phyloP scores from a whole-genome alignment of 1,284 basidiomycete species.

The Trichosporon sp. region DNA sequence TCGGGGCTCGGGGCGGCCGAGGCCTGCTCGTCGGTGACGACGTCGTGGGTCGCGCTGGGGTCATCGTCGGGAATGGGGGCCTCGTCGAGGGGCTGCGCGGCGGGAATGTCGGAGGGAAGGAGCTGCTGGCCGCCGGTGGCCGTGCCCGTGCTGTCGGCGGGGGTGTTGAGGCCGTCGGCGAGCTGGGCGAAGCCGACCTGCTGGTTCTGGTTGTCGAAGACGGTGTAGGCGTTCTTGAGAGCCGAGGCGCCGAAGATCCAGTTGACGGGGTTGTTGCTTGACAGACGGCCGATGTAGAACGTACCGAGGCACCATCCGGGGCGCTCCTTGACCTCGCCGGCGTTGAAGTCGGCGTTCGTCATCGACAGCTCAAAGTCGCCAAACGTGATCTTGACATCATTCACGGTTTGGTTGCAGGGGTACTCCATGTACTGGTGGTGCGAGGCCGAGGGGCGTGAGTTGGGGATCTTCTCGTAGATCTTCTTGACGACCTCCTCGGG shows the following conservation, averaged over 20 bases:
- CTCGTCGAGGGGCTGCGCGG: conserved; percentile 1
- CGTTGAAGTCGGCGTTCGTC: conserved; percentile 74
- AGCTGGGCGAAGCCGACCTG: conserved; percentile 77
- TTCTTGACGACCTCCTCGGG: conserved; percentile 66
- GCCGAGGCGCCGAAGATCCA: conserved; percentile 57
- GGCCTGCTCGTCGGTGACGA: conserved; percentile 12
- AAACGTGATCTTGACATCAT: conserved; percentile 69
- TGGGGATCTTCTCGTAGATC: conserved; percentile 77
- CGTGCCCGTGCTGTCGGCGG: not conserved
- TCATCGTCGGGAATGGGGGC: not conserved
- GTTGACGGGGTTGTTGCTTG: conserved; percentile 48
- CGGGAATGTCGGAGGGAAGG: conserved; percentile 1
- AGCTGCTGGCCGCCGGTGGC: conserved; percentile 8
- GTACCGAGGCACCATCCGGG: conserved; percentile 56
- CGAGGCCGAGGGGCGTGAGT: conserved; percentile 66
- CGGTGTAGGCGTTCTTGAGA: conserved; percentile 86
- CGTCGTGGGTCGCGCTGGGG: not conserved
- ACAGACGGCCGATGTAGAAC: conserved; percentile 50
- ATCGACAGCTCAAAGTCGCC: conserved; percentile 67
- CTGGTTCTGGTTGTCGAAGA: conserved; percentile 73
- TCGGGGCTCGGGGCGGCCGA: not conserved
- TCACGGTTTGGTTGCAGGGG: conserved; percentile 72
- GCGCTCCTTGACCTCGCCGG: conserved; percentile 61
- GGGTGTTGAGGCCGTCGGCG: conserved; percentile 29
- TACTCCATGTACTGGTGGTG: conserved; percentile 70